Evolutionary conservation across 345 rosid genomes (phyloP), one percentile per base, ranked within the genome.

Genomic region (Fremontodendron californicum): DNA sequence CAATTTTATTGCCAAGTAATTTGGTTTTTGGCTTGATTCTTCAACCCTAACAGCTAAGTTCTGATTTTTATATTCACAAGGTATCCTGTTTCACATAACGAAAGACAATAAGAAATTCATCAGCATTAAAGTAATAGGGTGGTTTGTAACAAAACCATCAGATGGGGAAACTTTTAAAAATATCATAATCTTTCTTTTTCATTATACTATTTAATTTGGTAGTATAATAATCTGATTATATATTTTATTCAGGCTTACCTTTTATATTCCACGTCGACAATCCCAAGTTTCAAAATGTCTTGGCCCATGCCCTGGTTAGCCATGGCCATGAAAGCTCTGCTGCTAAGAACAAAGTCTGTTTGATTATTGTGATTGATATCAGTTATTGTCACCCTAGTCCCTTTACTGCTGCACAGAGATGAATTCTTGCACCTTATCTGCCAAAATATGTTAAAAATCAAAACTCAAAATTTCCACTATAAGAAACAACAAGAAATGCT

Each of bases 241-340:
- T 8, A 4, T 71, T 27, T 64, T 27, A 21, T 16, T 21, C 25
- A 13, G 40, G n/a, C 19, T 51, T 35, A 88, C 99, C 96, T 96
- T 71, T 91, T 90, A 63, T 96, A 96, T 73, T 93, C 88, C 1
- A 90, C 86, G 31, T 92, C 96, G 40, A 89, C 88, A 48, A 89
- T 39, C 35, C 94, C 91, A 31, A 62, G 91, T 82, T 84, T 87
- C 80, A 90, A 82, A 74, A 92, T 78, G 69, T 82, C 77, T 35
- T 37, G 81, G 76, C 79, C 88, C 80, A 78, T 83, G 51, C 91
- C 96, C 31, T 71, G 1, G 35, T 82, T 90, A 69, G 98, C 93
- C 98, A 96, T 91, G 75, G 93, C 94, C 75, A 67, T 73, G 81
- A 91, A 93, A 55, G 94, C 99, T 84, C 89, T 83, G 84, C 91